Evolutionary conservation across 306 rosid genomes (phyloP).

Genomic region (Quercus agrifolia): DNA sequence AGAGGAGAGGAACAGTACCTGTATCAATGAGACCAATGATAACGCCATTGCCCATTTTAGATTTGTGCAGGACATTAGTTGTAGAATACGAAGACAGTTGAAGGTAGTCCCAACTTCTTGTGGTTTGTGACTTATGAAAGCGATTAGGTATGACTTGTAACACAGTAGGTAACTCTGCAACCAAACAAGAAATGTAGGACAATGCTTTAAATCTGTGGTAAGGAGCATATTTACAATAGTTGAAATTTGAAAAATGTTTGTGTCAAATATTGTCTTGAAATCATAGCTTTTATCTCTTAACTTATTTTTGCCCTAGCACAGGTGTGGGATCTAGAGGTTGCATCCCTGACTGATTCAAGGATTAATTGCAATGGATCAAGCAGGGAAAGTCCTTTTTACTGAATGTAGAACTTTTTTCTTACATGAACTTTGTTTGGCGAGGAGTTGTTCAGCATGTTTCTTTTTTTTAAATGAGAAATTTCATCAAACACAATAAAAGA

Average conservation of each 20-base stretch:
- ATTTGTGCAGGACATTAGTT: slow-evolving; percentile 16
- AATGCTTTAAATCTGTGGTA: not conserved
- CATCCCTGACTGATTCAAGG: not conserved
- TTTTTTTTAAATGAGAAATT: too few species aligned
- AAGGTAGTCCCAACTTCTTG: slow-evolving; percentile 59
- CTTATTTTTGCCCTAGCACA: not conserved
- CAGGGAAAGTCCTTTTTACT: not conserved
- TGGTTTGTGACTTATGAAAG: slow-evolving; percentile 43
- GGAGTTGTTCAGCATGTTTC: not conserved
- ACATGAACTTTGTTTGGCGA: not conserved
- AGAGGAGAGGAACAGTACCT: slow-evolving; percentile 24
- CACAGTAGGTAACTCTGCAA: slow-evolving; percentile 42
- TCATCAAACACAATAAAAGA: too few species aligned
- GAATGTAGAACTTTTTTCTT: not conserved
- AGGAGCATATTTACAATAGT: not conserved
- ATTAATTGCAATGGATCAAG: not conserved
- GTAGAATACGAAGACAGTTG: slow-evolving; percentile 31
- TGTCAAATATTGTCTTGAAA: not conserved
- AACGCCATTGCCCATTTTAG: slow-evolving; percentile 36
- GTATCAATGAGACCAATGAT: slow-evolving; percentile 48
- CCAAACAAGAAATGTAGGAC: not conserved
- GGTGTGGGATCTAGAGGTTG: not conserved
- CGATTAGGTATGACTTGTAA: slow-evolving; percentile 44
- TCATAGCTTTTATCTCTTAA: not conserved
- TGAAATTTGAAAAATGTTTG: not conserved